phyloP scores from a whole-genome alignment of 331 rosid genomes.

The Arachis monticola region DNA sequence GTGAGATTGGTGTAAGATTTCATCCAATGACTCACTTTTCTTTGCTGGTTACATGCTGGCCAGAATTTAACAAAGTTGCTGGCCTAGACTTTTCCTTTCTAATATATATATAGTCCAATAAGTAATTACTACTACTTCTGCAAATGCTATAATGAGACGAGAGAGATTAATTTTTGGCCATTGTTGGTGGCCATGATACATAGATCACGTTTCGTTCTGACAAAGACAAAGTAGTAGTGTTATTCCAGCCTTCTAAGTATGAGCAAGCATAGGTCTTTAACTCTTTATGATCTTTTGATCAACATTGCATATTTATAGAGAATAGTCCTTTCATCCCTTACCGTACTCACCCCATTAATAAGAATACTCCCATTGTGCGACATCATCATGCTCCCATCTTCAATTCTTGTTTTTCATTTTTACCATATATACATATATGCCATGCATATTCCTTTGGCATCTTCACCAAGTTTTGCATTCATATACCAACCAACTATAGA shows the following conservation, averaged over 20 bases:
- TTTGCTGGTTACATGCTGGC: too few relatives aligned
- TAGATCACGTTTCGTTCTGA: constrained; percentile 43
- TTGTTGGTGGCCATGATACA: constrained; percentile 53
- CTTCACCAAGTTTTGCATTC: not conserved
- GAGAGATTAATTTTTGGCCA: constrained; percentile 46
- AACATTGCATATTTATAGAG: not conserved
- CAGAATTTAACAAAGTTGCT: too few relatives aligned
- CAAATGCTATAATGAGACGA: constrained; percentile 34
- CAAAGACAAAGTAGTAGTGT: constrained; percentile 12
- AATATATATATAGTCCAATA: constrained; percentile 13
- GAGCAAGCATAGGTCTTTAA: constrained; percentile 20
- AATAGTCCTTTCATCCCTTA: constrained; percentile 17
- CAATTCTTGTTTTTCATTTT: not conserved
- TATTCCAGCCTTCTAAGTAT: constrained; percentile 4
- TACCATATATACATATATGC: too few relatives aligned
- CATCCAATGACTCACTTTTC: too few relatives aligned
- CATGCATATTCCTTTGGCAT: constrained; percentile 8
- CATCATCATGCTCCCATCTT: constrained; percentile 37
- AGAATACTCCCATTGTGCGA: constrained; percentile 14
- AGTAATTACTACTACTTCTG: constrained; percentile 48
- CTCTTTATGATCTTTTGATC: constrained; percentile 27
- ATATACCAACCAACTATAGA: too few relatives aligned
- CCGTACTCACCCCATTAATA: constrained; percentile 6
- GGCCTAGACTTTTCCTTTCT: too few relatives aligned
- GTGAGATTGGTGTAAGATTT: too few relatives aligned